These are phyloP conservation scores for Drechslera avenae DNA, from an alignment of 2,329 filamentous ascomycete genomes.

Conservation along the genomic window DNA sequence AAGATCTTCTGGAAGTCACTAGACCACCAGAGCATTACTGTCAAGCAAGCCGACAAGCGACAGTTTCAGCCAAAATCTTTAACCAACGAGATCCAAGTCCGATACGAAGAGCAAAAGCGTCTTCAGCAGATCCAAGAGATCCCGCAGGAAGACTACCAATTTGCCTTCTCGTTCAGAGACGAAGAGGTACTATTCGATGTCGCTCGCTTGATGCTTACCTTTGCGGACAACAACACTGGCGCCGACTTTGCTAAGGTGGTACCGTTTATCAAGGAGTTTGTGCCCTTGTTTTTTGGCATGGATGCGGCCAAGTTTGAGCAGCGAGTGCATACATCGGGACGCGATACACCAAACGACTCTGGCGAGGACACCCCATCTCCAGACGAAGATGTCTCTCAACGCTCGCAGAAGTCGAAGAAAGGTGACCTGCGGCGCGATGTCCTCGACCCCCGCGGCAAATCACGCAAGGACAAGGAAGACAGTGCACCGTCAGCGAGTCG, in stretches of 20 bases:
- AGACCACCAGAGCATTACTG: constrained; percentile 92
- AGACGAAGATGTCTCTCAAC: constrained; percentile 73
- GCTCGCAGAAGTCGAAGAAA: constrained; percentile 68
- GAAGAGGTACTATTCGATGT: constrained; percentile 59
- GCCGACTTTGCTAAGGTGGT: constrained; percentile 53
- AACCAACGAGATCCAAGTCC: constrained; percentile 87
- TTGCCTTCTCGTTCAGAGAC: constrained; percentile 72
- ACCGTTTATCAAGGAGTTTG: constrained; percentile 57
- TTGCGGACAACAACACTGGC: constrained; percentile 50
- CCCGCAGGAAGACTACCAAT: constrained; percentile 71
- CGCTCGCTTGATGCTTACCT: constrained; percentile 52
- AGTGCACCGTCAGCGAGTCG: constrained; percentile 80
- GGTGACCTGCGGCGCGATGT: constrained; percentile 78
- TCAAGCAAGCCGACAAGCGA: constrained; percentile 88
- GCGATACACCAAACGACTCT: constrained; percentile 47
- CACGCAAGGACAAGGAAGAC: constrained; percentile 76
- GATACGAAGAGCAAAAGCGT: constrained; percentile 87
- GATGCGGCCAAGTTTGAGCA: constrained; percentile 65
- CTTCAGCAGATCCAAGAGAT: constrained; percentile 65
- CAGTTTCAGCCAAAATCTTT: constrained; percentile 89
- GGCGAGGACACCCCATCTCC: constrained; percentile 70
- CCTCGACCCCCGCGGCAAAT: constrained; percentile 77
- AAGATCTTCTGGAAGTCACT: constrained; percentile 94
- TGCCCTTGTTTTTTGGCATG: constrained; percentile 57
- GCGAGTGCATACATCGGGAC: constrained; percentile 59